Percentiles rank a stretch among this genome's conserved stretches.
Conservation (phyloP, 768 basidiomycete species). For the Filobasidium floriforme region DNA sequence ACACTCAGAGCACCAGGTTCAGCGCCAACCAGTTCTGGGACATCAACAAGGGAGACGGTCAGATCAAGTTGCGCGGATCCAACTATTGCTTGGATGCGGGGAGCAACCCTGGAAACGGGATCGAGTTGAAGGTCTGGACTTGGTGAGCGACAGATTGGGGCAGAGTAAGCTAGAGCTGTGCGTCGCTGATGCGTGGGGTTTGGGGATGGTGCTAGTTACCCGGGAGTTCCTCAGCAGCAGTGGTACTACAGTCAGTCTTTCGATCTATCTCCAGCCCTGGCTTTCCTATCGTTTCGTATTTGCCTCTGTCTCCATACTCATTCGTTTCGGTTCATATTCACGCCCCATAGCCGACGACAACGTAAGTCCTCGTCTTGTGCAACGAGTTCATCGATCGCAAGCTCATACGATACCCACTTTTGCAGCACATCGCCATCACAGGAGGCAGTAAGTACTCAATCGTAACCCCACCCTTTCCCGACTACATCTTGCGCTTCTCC, state of each 20-base stretch:
- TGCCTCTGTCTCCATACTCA: background rate
- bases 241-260: constrained; percentile 23
- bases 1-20: background rate
- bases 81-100: constrained; percentile 23
- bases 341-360: constrained; percentile 13
- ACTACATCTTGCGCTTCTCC: too few species aligned
- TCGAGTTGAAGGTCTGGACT: constrained; percentile 18
- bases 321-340: background rate
- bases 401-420: background rate
- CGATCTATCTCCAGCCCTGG: too few species aligned
- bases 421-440: constrained; percentile 16
- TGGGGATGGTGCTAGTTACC: constrained; percentile 12
- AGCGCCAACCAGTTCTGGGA: constrained; percentile 13
- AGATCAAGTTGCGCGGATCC: constrained; percentile 8
- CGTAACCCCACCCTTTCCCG: too few species aligned
- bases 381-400: too few species aligned
- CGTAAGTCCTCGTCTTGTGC: background rate
- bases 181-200: background rate
- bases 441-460: constrained; percentile 7
- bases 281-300: background rate
- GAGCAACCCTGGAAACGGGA: background rate
- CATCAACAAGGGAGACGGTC: constrained; percentile 10
- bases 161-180: too few species aligned
- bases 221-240: constrained; percentile 17
- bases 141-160: constrained; percentile 8